Conservation (phyloP, 371 early-diverging fungal genomes). For the Mortierella polycephala region DNA sequence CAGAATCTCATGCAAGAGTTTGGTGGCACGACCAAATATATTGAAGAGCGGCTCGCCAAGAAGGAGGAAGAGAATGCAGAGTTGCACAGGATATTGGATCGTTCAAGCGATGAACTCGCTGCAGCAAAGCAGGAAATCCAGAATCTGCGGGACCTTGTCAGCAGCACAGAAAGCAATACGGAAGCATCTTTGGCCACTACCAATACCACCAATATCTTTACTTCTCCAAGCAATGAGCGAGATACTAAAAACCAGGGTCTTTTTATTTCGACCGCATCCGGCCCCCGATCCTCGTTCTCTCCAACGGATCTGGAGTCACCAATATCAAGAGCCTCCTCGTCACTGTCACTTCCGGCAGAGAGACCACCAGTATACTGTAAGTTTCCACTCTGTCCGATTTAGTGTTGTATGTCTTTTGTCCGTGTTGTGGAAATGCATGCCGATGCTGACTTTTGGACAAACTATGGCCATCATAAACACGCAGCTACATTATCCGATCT, state of each 20-base stretch:
- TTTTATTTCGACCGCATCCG: constrained; percentile 25
- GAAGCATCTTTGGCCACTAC: not conserved
- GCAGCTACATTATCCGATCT: constrained; percentile 54
- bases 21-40: constrained; percentile 44
- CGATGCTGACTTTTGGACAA: too few species aligned
- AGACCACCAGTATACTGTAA: constrained; percentile 45
- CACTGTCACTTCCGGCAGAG: constrained; percentile 37
- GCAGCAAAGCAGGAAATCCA: constrained; percentile 48
- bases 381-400: not conserved
- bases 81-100: constrained; percentile 54
- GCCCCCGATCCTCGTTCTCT: constrained; percentile 27
- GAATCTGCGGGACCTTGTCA: constrained; percentile 38
- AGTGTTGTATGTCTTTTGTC: not conserved
- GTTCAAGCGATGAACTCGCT: constrained; percentile 39
- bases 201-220: not conserved
- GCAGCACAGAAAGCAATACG: constrained; percentile 16
- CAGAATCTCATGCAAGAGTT: constrained; percentile 52
- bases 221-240: constrained; percentile 15
- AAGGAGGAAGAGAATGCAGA: constrained; percentile 58
- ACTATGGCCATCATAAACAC: not conserved
- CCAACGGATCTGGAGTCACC: constrained; percentile 39
- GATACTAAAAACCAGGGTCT: constrained; percentile 15
- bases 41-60: constrained; percentile 52
- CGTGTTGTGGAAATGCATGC: too few species aligned
- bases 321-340: constrained; percentile 44